These are phyloP conservation scores for Mycena vulgaris DNA, from an alignment of 768 basidiomycete species.

Conservation along the genomic window DNA sequence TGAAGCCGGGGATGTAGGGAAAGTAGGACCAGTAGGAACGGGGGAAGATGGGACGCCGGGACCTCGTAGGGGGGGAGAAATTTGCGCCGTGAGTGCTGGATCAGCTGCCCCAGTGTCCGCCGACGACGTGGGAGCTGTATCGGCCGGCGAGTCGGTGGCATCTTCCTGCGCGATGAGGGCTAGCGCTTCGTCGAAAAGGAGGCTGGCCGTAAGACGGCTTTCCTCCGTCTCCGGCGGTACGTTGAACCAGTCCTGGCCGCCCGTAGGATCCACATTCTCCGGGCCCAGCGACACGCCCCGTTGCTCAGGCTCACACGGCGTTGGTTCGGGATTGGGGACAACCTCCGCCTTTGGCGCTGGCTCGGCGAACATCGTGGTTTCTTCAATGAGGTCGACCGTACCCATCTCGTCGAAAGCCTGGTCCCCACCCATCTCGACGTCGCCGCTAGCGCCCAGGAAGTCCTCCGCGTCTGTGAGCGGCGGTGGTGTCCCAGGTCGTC, in stretches of 20 bases:
- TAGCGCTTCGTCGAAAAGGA: neutral
- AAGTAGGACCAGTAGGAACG: neutral
- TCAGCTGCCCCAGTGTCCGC: neutral
- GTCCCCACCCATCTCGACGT: neutral
- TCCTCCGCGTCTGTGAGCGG: conserved; percentile 4
- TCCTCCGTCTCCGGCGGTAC: neutral
- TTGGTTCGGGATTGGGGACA: too few species aligned
- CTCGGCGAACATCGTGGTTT: neutral
- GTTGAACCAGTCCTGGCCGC: too few species aligned
- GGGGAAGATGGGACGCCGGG: conserved; percentile 8
- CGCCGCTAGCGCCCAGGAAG: neutral
- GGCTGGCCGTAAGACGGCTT: neutral
- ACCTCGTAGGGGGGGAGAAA: neutral
- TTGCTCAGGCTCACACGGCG: too few species aligned
- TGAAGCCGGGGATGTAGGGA: neutral
- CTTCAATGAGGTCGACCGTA: neutral
- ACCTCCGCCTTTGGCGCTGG: neutral
- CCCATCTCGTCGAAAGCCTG: conserved; percentile 1
- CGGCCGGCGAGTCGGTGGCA: too few species aligned
- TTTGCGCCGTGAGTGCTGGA: neutral
- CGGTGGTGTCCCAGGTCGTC: conserved; percentile 1
- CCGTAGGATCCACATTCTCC: too few species aligned
- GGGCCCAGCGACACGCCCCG: too few species aligned
- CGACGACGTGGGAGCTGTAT: neutral
- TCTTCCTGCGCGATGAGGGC: neutral